phyloP scores from a whole-genome alignment of 1,139 yeast species.

The Ogataea hybrid region DNA sequence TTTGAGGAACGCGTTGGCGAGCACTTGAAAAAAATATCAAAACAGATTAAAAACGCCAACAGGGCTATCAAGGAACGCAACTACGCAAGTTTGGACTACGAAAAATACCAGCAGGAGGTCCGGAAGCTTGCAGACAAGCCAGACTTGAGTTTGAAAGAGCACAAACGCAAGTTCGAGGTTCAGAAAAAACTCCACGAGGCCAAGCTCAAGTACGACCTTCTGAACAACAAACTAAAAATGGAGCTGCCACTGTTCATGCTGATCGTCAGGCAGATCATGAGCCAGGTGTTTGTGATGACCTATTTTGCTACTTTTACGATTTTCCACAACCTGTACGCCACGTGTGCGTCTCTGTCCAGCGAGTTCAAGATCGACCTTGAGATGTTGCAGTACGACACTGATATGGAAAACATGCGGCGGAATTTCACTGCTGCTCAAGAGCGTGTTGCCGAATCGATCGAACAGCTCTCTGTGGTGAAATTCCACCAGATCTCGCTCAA shows the following conservation, averaged over 20 bases:
- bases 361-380: constrained; percentile 16
- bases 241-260: constrained; percentile 34
- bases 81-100: constrained; percentile 38
- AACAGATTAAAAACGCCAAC: constrained; percentile 29
- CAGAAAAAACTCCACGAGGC: constrained; percentile 37
- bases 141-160: constrained; percentile 22
- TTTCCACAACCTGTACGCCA: constrained; percentile 31
- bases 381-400: constrained; percentile 11
- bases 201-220: constrained; percentile 32
- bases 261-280: constrained; percentile 32
- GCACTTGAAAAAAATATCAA: constrained; percentile 14
- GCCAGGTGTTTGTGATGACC: constrained; percentile 33
- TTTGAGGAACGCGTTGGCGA: constrained; percentile 18
- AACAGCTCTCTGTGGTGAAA: constrained; percentile 17
- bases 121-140: constrained; percentile 14
- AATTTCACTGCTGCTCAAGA: constrained; percentile 20
- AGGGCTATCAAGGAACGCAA: constrained; percentile 35
- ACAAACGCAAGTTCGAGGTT: constrained; percentile 36
- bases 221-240: constrained; percentile 36
- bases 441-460: constrained; percentile 25
- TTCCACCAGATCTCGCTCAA: constrained; percentile 16
- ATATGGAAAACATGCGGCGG: constrained; percentile 15
- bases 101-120: constrained; percentile 26
- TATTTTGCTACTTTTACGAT: constrained; percentile 36
- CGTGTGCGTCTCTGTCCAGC: constrained; percentile 18